Evolutionary conservation across 768 basidiomycete species (phyloP).

Genomic region (Mycena haematopus): DNA sequence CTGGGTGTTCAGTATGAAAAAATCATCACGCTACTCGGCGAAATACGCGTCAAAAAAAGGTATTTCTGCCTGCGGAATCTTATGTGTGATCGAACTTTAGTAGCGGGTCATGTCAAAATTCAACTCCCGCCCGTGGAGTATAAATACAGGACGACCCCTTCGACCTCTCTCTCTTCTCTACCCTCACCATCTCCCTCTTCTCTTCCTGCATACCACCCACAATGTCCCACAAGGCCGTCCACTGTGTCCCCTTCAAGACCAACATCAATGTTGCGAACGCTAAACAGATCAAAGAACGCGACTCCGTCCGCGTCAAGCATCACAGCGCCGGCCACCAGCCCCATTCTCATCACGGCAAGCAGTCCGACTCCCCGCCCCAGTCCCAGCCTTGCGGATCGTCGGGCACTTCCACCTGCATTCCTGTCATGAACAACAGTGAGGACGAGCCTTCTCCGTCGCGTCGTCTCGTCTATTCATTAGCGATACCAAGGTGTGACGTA

Average conservation of each 20-base stretch:
- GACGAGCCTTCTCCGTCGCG: neutral
- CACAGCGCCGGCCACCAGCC: slow-evolving; percentile 22
- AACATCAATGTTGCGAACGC: slow-evolving; percentile 15
- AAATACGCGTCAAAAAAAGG: neutral
- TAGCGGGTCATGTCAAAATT: slow-evolving; percentile 19
- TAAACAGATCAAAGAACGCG: slow-evolving; percentile 17
- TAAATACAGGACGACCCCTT: slow-evolving; percentile 11
- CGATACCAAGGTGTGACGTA: slow-evolving; percentile 24
- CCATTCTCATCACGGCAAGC: slow-evolving; percentile 8
- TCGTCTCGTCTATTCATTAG: neutral
- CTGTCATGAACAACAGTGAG: slow-evolving; percentile 13
- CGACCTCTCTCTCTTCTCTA: slow-evolving; percentile 4
- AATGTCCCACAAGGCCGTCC: slow-evolving; percentile 21
- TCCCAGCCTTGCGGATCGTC: neutral
- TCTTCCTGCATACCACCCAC: neutral
- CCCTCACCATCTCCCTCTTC: slow-evolving; percentile 15
- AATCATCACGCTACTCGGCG: neutral
- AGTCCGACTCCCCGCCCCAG: no score
- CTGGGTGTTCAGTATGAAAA: no score
- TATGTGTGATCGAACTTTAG: slow-evolving; percentile 1
- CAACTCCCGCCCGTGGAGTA: slow-evolving; percentile 16
- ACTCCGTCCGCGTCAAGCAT: slow-evolving; percentile 21
- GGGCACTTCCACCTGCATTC: neutral
- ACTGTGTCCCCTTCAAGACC: slow-evolving; percentile 21
- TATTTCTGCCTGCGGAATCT: neutral